Evolutionary conservation across 2,329 filamentous ascomycete species (phyloP), one percentile per base, ranked within the genome.

Genomic region (Uncinocarpus reesii): DNA sequence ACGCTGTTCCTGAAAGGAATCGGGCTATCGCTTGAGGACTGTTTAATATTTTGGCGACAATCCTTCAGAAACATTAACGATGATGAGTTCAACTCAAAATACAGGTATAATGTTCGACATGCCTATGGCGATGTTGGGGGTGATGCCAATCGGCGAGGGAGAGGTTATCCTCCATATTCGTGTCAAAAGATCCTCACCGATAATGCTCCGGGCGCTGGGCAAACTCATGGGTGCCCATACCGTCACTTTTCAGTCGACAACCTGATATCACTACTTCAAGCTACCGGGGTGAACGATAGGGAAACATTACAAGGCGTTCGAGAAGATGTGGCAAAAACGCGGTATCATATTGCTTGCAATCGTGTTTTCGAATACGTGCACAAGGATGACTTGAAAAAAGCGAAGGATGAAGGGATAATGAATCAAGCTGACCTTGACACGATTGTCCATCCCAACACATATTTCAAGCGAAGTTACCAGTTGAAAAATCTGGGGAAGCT

Each of bases 21-120:
- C 51, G 92, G 92, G 0, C 73, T 98, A 23, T 87, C 79, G 54
- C 72, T 98, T n/a, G 88, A 95, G 60, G 90, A 98, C 66, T 87
- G 81, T 57, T 76, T 98, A 20, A 58, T 87, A 10, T 98, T 98
- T 72, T 98, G 92, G 92, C 82, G 92, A 8, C 77, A 80, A 53
- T 74, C 77, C 23, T 96, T 98, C 76, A 81, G 80, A 63, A 84
- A 87, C 56, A 80, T 93, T 55, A 89, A 86, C 0, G 92, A 96
- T 60, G 90, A 96, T 60, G 83, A 83, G 29, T 98, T 96, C 76
- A 93, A 93, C 68, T 96, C 95, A 62, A 88, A 95, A 63, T 96
- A 98, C 70, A 79, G 85, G 37, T 98, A 98, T 75, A 96, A 98
- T 64, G 79, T 96, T 50, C 84, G 89, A n/a, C 90, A 98, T 74